Evolutionary conservation across 768 basidiomycete genomes (phyloP), one percentile per base, ranked within the genome.

Genomic region (Inosperma sp.): DNA sequence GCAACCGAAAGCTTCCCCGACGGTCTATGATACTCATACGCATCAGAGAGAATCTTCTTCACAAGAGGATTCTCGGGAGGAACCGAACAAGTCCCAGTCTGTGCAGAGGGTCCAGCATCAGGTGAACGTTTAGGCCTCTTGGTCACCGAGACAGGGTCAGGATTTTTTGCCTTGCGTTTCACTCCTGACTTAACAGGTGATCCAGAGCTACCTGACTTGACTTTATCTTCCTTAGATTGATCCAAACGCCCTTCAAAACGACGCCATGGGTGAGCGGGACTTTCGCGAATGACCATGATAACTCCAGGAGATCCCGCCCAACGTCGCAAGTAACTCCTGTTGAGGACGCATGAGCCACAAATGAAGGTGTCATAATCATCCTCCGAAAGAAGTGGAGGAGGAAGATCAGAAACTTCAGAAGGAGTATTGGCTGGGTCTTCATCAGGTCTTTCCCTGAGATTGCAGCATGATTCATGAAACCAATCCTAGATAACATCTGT

Each of bases 401-500:
- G 84, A 16, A 90, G 74, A 34, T 72, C 80, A 25, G 79, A 79
- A 13, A 43, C 29, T 46, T 37, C 36, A 23, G 41, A 16, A 17
- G 57, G 55, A 46, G 60, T 65, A 36, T 10, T 69, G 71, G 4
- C 75, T 54, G 41, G 68, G 74, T 51, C 79, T 73, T 7, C 75
- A 5, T 68, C 56, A 7, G 85, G 86, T 17, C 77, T 77, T 63
- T 84, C 79, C 52, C 88, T 79, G 36, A 93, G 74, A 66, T 88
- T 85, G 57, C 90, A 81, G 60, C 90, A 93, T 8, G 88, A 91
- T 70, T 93, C 90, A 58, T 93, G 90, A 66, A 83, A 93, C 90
- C 90, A 93, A 61, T 93, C 89, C 88, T 91, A 54, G 17, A 21
- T 17, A 17, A 12, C 39, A 17, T 21, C 37, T n/a, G 21, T 17